These are phyloP conservation scores for Candida quercuum DNA, from an alignment of 805 yeast genomes.

Conservation along the genomic window DNA sequence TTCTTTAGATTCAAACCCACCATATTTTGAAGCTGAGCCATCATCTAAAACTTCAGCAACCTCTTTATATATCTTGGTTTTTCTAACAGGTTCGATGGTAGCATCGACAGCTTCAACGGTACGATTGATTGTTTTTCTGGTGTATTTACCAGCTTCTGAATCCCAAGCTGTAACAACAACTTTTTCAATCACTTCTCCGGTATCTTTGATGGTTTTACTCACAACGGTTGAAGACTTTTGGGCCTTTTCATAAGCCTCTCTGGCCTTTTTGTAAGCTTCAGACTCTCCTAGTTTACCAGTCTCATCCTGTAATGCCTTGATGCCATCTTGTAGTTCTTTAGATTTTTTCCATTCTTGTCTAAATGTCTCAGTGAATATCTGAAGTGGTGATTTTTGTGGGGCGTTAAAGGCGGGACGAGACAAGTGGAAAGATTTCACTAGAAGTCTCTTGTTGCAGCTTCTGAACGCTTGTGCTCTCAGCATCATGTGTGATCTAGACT, in stretches of 20 bases:
- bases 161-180: conserved; percentile 95
- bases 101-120: conserved; percentile 86
- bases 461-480: not conserved
- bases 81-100: conserved; percentile 86
- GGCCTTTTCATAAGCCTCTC: conserved; percentile 86
- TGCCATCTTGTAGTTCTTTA: conserved; percentile 82
- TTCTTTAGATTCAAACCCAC: conserved; percentile 86
- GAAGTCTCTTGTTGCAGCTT: not conserved
- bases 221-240: conserved; percentile 66
- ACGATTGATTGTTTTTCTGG: conserved; percentile 76
- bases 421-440: conserved; percentile 21
- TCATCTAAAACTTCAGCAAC: conserved; percentile 86
- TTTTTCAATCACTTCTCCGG: conserved; percentile 90
- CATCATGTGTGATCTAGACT: not conserved
- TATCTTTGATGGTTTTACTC: conserved; percentile 71
- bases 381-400: conserved; percentile 69
- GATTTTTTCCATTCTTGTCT: conserved; percentile 87
- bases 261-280: conserved; percentile 88
- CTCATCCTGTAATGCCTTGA: conserved; percentile 92
- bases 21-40: conserved; percentile 83
- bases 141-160: conserved; percentile 83
- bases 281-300: conserved; percentile 92
- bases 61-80: conserved; percentile 85
- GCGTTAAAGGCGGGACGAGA: conserved; percentile 14
- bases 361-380: conserved; percentile 91